Percentiles rank a stretch among this genome's conserved stretches.
Evolutionary conservation across 345 rosid species (phyloP).

Genomic region (Citrus inodora): DNA sequence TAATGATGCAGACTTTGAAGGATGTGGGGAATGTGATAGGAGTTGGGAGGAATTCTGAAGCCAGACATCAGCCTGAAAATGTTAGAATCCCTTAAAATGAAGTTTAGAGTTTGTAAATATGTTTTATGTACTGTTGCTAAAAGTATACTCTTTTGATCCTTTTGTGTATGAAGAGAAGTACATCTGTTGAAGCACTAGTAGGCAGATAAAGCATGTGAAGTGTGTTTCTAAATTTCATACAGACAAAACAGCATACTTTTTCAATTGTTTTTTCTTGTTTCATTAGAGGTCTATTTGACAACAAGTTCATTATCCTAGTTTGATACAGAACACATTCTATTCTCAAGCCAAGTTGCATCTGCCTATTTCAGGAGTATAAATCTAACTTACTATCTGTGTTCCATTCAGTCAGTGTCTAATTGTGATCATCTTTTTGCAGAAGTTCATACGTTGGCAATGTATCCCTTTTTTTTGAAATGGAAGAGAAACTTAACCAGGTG

Average conservation of each 20-base stretch:
- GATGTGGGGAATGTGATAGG: not conserved
- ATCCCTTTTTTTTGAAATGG: slow-evolving; percentile 64
- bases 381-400: not conserved
- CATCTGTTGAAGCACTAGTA: not conserved
- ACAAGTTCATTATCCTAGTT: not conserved
- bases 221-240: not conserved
- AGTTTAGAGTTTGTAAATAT: not conserved
- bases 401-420: not conserved
- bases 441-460: slow-evolving; percentile 82
- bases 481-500: slow-evolving; percentile 74
- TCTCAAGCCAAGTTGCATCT: not conserved
- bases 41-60: not conserved
- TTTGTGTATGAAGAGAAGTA: not conserved
- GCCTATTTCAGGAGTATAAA: not conserved
- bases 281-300: not conserved
- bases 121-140: not conserved
- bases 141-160: not conserved
- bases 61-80: not conserved
- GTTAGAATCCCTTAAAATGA: not conserved
- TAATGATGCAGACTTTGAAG: not conserved
- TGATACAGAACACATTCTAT: not conserved
- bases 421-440: slow-evolving; percentile 37
- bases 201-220: not conserved
- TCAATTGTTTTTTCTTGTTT: not conserved
- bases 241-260: not conserved